These are phyloP conservation scores for Opeltia flavorubescens DNA, from an alignment of 495 filamentous ascomycete species.

Conservation along the genomic window DNA sequence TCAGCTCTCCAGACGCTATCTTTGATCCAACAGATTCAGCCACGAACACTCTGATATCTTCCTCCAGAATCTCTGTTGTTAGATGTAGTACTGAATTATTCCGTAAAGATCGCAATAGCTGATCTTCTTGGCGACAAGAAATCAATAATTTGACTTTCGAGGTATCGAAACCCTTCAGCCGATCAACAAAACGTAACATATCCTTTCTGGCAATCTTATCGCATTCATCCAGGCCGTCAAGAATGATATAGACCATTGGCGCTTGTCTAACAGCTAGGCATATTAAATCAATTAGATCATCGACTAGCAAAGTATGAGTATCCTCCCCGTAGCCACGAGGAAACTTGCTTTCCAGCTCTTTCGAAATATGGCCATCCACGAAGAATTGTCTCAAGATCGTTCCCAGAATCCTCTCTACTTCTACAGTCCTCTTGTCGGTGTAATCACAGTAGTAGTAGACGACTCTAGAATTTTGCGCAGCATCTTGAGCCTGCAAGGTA, in stretches of 20 bases:
- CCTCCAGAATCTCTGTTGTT: background rate
- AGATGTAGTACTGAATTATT: slow-evolving; percentile 3
- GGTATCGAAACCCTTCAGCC: background rate
- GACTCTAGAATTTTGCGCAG: background rate
- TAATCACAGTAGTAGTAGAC: slow-evolving; percentile 16
- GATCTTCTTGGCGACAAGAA: slow-evolving; percentile 3
- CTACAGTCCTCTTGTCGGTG: slow-evolving; percentile 8
- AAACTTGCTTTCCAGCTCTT: slow-evolving; percentile 3
- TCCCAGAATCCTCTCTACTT: slow-evolving; percentile 5
- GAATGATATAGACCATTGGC: slow-evolving; percentile 3
- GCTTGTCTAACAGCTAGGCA: background rate
- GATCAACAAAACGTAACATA: slow-evolving; percentile 1
- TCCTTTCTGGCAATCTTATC: slow-evolving; percentile 2
- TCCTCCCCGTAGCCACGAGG: background rate
- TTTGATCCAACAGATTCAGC: slow-evolving; percentile 6
- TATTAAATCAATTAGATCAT: slow-evolving; percentile 4
- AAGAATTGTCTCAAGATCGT: slow-evolving; percentile 15
- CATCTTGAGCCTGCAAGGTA: background rate
- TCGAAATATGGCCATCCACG: slow-evolving; percentile 1
- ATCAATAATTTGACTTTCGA: slow-evolving; percentile 11
- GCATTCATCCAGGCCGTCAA: slow-evolving; percentile 18
- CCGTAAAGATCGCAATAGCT: background rate
- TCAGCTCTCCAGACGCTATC: slow-evolving; percentile 8
- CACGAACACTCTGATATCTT: slow-evolving; percentile 13
- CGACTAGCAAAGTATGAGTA: background rate